These are phyloP conservation scores for Proliferodiscus dingleyae DNA, from an alignment of 2,329 filamentous ascomycete genomes.

Conservation along the genomic window DNA sequence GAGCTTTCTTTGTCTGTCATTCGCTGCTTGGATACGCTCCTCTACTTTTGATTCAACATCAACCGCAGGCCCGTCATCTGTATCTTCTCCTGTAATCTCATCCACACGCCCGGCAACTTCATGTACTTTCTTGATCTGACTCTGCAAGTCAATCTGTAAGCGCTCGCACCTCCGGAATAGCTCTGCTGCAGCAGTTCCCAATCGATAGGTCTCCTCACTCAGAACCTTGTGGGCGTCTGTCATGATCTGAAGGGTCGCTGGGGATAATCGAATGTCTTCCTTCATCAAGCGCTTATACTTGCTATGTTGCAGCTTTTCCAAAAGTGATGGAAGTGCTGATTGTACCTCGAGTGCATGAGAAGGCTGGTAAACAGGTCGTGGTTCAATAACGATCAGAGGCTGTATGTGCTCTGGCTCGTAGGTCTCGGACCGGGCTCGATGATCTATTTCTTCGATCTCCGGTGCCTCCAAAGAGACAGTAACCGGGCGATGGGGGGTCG, in stretches of 20 bases:
- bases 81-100: constrained; percentile 56
- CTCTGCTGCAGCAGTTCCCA: constrained; percentile 67
- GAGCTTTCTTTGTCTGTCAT: constrained; percentile 52
- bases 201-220: constrained; percentile 61
- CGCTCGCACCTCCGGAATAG: constrained; percentile 67
- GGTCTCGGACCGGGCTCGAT: constrained; percentile 40
- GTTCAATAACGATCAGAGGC: constrained; percentile 51
- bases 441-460: constrained; percentile 45
- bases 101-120: constrained; percentile 64
- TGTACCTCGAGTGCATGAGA: constrained; percentile 54
- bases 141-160: constrained; percentile 61
- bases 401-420: constrained; percentile 40
- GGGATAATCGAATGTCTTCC: constrained; percentile 65
- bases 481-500: constrained; percentile 53
- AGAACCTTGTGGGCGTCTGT: constrained; percentile 69
- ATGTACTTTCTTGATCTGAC: constrained; percentile 62
- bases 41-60: constrained; percentile 54
- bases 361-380: constrained; percentile 62
- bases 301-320: constrained; percentile 53
- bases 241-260: constrained; percentile 65
- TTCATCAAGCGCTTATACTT: constrained; percentile 57
- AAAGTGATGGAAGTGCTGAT: constrained; percentile 51
- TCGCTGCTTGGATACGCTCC: constrained; percentile 50
- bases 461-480: constrained; percentile 56
- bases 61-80: constrained; percentile 43